Evolutionary conservation across 148 eudicot genomes (phyloP), one percentile per base, ranked within the genome.

Genomic region (Chenopodium suecicum): DNA sequence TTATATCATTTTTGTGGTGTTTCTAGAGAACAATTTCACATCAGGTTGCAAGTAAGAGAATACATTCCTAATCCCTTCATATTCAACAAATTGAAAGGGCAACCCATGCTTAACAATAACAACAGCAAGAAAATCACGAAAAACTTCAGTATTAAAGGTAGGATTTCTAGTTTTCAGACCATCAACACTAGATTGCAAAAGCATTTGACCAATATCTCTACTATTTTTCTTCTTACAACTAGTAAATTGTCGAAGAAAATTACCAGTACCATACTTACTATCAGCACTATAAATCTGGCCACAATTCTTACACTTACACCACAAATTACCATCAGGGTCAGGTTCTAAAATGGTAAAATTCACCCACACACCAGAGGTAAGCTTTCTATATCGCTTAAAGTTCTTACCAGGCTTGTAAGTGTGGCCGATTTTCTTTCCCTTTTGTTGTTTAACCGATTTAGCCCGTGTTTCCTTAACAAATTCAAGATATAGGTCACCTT

Each of bases 71-170:
- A 64, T 31, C n/a, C 56, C 80, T 22, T 77, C 60, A 65, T 77
- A 77, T 25, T 80, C 82, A 32, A 13, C 77, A 60, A 80, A 37
- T n/a, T 72, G 77, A 32, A 73, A 34, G 0, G 75, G 75, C 4
- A 79, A 16, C 20, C 25, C 23, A 58, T 66, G 73, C 19, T 23
- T 65, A 2, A 27, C 46, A 48, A 79, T 58, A 12, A n/a, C 69
- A 48, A 34, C 12, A 81, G 16, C 56, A 23, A 81, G 4, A 0
- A 74, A 27, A 4, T 63, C 44, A 44, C 62, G 25, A 81, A 81
- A 81, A 2, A 34, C 72, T n/a, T 78, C 56, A 7, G 19, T 16
- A 11, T 63, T 12, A 65, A 64, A 65, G 7, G 44, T 37, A 60
- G 31, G 23, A 23, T n/a, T 0, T 34, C 25, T 78, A 13, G 22